Evolutionary conservation across 208 protist species (phyloP), one percentile per base, ranked within the genome.

Genomic region (Trypanosoma caninum): DNA sequence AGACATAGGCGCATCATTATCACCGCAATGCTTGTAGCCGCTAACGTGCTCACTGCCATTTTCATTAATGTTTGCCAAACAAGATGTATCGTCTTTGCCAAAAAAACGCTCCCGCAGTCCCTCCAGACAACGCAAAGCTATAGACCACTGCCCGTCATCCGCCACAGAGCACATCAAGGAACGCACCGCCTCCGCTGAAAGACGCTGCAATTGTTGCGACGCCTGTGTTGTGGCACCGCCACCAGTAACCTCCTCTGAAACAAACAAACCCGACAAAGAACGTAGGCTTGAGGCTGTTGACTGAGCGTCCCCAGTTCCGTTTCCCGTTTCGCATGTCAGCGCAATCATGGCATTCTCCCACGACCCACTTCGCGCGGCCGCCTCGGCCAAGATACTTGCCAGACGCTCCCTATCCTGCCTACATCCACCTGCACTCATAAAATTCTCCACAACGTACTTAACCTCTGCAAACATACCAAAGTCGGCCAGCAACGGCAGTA

Each of bases 401-500:
- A 82, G 65, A n/a, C 58, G 9, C 23, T n/a, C 72, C 18, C 30
- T 18, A 11, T 63, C 45, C 6, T 22, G 18, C 44, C 35, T 45
- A 27, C 63, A 59, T 42, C 62, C 53, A 53, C 48, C 28, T 13
- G 37, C 34, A n/a, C 60, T 48, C 14, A 84, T 48, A 45, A 78
- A 80, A 18, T 66, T 56, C 48, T 59, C 69, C 52, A 61, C 59
- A 48, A 91, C 52, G 48, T 65, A 45, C 34, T 47, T 65, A 3
- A 72, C 77, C 47, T 78, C 84, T 8, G 59, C 58, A 22, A 79
- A 44, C 37, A 74, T 61, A 11, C 82, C 88, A 27, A 64, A 62
- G 13, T 62, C 69, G 34, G 72, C 76, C n/a, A 92, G 54, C 4
- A 84, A 64, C 1, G 82, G 82, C 18, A 93, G 57, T 6, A 95